Percentiles rank a stretch among this genome's conserved stretches.
Evolutionary conservation across 164 flowering plant genomes (phyloP).

Genomic region (Nelumbo lutea): DNA sequence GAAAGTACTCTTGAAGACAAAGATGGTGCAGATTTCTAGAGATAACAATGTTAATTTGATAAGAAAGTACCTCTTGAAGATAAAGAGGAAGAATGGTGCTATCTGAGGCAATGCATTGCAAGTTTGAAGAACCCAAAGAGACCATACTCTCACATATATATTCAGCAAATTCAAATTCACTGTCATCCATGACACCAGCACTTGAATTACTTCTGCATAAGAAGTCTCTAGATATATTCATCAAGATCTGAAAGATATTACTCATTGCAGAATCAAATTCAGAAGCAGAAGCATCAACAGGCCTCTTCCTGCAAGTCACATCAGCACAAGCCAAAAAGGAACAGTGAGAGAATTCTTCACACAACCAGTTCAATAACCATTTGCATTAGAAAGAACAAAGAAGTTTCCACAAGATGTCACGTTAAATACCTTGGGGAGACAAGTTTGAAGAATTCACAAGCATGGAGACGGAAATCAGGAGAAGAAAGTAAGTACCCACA

Average conservation of each 20-base stretch:
- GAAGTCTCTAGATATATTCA: conserved; percentile 68
- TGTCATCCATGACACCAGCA: conserved; percentile 50
- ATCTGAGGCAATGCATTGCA: conserved; percentile 63
- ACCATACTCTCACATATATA: conserved; percentile 91
- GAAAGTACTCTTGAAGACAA: too few relatives aligned
- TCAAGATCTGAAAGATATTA: conserved; percentile 62
- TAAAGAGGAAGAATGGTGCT: conserved; percentile 42
- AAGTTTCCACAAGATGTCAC: neutral
- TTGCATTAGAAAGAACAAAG: neutral
- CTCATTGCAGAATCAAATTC: conserved; percentile 80
- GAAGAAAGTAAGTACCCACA: conserved; percentile 85
- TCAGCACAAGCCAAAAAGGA: conserved; percentile 8
- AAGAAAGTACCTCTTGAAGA: conserved; percentile 67
- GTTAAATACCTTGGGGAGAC: conserved; percentile 66
- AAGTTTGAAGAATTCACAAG: conserved; percentile 94
- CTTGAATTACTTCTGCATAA: conserved; percentile 39
- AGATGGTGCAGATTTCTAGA: neutral
- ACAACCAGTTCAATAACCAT: neutral
- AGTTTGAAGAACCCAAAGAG: conserved; percentile 72
- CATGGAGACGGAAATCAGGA: conserved; percentile 87
- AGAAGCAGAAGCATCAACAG: conserved; percentile 58
- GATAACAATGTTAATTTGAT: conserved; percentile 1
- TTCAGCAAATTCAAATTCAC: conserved; percentile 89
- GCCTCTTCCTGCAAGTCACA: conserved; percentile 67
- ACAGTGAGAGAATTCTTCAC: neutral